These are phyloP conservation scores for Blakeslea trispora DNA, from an alignment of 371 early-diverging fungal genomes.

Conservation along the genomic window DNA sequence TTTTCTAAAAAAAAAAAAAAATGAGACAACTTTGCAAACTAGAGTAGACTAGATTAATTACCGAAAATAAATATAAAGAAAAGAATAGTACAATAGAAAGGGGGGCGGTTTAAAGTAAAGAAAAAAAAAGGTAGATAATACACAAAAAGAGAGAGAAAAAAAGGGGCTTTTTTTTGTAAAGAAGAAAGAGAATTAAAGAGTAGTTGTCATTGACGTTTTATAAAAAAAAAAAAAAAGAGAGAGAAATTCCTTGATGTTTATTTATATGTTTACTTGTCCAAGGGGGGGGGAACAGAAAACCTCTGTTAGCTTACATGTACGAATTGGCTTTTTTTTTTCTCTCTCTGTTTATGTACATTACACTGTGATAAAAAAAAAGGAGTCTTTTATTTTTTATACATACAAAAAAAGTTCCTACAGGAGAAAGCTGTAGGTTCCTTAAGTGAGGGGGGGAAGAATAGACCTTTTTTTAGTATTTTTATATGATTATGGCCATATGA, in stretches of 20 bases:
- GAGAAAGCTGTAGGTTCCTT: conserved; percentile 3
- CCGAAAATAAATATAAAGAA: too few relatives aligned
- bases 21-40: too few relatives aligned
- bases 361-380: not conserved
- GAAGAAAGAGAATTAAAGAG: conserved; percentile 4
- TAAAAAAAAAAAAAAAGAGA: conserved; percentile 6
- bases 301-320: conserved; percentile 1
- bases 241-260: not conserved
- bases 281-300: conserved; percentile 4
- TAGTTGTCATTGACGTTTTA: conserved; percentile 18
- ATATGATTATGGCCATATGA: conserved; percentile 3
- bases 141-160: conserved; percentile 5
- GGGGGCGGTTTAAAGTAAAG: too few relatives aligned
- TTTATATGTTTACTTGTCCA: conserved; percentile 8
- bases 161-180: too few relatives aligned
- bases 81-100: too few relatives aligned
- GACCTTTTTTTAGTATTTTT: conserved; percentile 21
- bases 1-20: conserved; percentile 1
- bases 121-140: conserved; percentile 1
- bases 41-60: too few relatives aligned
- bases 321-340: not conserved
- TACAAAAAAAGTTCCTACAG: conserved; percentile 17
- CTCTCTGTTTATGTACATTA: not conserved
- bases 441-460: conserved; percentile 4
- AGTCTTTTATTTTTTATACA: not conserved